Conservation (phyloP, 257 asterid genomes). For the Leptodermis oblonga region DNA sequence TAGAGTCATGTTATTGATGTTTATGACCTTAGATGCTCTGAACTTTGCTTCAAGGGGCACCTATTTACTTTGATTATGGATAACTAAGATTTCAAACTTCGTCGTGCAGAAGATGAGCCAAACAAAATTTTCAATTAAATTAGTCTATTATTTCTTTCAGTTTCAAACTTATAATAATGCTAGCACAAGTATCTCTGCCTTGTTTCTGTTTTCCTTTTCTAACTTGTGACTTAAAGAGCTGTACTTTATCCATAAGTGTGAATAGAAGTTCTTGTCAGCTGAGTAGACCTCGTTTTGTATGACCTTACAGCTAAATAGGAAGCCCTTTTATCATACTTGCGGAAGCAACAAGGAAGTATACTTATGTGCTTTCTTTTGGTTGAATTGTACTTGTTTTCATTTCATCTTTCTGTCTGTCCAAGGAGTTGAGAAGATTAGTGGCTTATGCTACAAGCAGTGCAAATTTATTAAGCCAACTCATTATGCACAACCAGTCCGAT, state of each 20-base stretch:
- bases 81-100: background rate
- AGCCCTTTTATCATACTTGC: background rate
- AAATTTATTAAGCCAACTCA: constrained; percentile 49
- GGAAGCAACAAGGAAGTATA: background rate
- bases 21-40: background rate
- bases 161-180: background rate
- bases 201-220: background rate
- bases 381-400: background rate
- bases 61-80: background rate
- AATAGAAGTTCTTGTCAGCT: background rate
- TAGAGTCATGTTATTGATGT: background rate
- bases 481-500: constrained; percentile 56
- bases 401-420: constrained; percentile 20
- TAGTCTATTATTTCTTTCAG: background rate
- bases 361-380: constrained; percentile 3
- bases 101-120: background rate
- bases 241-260: background rate
- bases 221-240: background rate
- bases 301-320: background rate
- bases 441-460: constrained; percentile 89
- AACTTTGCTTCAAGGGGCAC: background rate
- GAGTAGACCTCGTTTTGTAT: background rate
- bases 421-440: constrained; percentile 81
- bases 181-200: background rate
- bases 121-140: background rate